Percentiles rank a stretch among this genome's conserved stretches.
Conservation (phyloP, 805 yeast genomes). For the Pichia nanzhaoensis region DNA sequence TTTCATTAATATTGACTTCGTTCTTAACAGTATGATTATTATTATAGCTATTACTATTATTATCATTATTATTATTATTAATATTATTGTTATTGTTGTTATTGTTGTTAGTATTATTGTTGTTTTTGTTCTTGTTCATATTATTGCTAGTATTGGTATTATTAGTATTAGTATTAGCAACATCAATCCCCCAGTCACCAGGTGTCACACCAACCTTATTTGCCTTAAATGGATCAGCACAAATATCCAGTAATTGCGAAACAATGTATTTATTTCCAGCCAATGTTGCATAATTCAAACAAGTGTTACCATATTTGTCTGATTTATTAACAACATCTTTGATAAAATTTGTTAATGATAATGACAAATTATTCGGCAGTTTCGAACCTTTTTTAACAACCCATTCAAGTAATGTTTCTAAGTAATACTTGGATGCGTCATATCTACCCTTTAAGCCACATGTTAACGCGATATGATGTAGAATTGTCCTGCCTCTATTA, state of each 20-base stretch:
- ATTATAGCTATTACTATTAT: neutral
- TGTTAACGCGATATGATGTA: constrained; percentile 81
- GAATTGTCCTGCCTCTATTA: constrained; percentile 64
- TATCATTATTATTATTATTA: neutral
- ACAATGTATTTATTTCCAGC: constrained; percentile 77
- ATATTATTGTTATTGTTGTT: neutral
- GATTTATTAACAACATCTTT: constrained; percentile 75
- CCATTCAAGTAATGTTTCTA: constrained; percentile 72
- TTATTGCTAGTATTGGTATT: too few species aligned
- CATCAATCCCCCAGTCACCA: constrained; percentile 71
- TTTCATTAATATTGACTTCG: neutral
- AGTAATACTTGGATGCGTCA: constrained; percentile 65
- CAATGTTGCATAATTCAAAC: constrained; percentile 86
- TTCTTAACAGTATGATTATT: neutral
- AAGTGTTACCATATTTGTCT: constrained; percentile 92
- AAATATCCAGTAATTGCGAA: constrained; percentile 75
- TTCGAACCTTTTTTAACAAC: constrained; percentile 50
- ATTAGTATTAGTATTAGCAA: constrained; percentile 15
- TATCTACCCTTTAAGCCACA: constrained; percentile 72
- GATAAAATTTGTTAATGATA: constrained; percentile 53
- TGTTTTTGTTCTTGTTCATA: too few species aligned
- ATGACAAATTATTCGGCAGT: constrained; percentile 36
- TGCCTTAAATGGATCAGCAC: constrained; percentile 74
- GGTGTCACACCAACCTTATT: constrained; percentile 87
- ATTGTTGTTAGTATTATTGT: neutral